phyloP scores from a whole-genome alignment of 1,284 basidiomycete genomes.

The Gymnopus androsaceus region DNA sequence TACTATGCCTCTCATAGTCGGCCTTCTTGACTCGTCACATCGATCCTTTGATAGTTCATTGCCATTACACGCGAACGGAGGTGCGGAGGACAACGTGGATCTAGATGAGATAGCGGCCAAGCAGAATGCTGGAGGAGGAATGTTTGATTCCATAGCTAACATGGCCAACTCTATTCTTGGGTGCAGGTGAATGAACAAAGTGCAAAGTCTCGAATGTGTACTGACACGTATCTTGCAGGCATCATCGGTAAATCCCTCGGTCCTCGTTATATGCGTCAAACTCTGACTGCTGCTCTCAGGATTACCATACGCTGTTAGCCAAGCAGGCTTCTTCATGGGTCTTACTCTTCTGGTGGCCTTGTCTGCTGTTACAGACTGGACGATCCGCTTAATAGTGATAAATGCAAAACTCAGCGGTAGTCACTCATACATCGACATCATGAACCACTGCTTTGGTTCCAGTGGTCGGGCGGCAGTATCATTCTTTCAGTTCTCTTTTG shows the following conservation, averaged over 20 bases:
- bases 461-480: constrained; percentile 90
- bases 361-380: constrained; percentile 94
- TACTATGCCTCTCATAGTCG: constrained; percentile 74
- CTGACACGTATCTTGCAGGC: constrained; percentile 41
- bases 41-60: constrained; percentile 56
- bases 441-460: constrained; percentile 92
- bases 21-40: constrained; percentile 66
- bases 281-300: constrained; percentile 45
- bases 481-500: constrained; percentile 97
- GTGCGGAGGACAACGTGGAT: constrained; percentile 48
- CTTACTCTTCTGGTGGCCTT: constrained; percentile 79
- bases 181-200: constrained; percentile 66
- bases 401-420: constrained; percentile 96
- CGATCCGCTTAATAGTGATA: constrained; percentile 91
- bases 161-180: constrained; percentile 98
- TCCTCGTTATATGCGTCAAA: neutral
- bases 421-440: constrained; percentile 94
- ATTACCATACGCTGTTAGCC: constrained; percentile 88
- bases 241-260: constrained; percentile 70
- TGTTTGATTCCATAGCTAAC: constrained; percentile 86
- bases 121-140: constrained; percentile 70
- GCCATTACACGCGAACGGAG: constrained; percentile 44
- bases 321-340: constrained; percentile 92
- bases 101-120: constrained; percentile 70
- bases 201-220: constrained; percentile 14